Base-by-base conservation (phyloP, 345 rosid genomes). In the Eucalyptus urophylla region DNA sequence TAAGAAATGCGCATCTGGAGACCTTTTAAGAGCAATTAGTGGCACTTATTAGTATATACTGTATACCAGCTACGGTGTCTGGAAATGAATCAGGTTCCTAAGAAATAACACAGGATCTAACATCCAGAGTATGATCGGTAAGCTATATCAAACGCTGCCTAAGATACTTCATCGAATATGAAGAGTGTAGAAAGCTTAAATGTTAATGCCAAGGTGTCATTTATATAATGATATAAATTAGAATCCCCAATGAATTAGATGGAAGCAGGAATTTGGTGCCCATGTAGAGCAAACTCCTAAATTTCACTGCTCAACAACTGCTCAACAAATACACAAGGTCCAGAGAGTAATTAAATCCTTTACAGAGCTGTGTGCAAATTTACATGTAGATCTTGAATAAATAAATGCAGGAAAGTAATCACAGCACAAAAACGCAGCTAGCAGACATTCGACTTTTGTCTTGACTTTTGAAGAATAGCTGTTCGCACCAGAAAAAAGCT, bases 1-100 rank as follows among this genome's bases (percentile, higher is more conserved):
- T 89, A 98, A 72, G 91, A 93, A 93, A 76, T 89, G 89, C 22
- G 95, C 98, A 88, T 92, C 91, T 19, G 93, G 86, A 60, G 99
- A 98, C 99, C 99, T 97, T 86, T 25, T 40, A 50, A 56, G 67
- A 86, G 87, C 21, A 83, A 86, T 45, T 88, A 49, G 87, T 86
- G 44, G 85, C 85, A 76, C 47, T 40, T 76, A 11, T 76, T 6
- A 76, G 85, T 40, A 76, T 47, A 40, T 21, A 11, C 47, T 76
- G 85, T 21, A 37, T 76, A 76, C 47, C 85, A 76, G 44, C 47
- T 21, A 76, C 15, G 0, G 85, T 40, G 47, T 76, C 43, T 40
- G 29, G 47, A 76, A 76, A 44, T 2, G 2, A 76, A 76, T 40
- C 3, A 76, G 85, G 47, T 40, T 76, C 29, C 85, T 40, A 40